Evolutionary conservation across 2,329 filamentous ascomycete genomes (phyloP).

Genomic region (Venturia aucupariae): DNA sequence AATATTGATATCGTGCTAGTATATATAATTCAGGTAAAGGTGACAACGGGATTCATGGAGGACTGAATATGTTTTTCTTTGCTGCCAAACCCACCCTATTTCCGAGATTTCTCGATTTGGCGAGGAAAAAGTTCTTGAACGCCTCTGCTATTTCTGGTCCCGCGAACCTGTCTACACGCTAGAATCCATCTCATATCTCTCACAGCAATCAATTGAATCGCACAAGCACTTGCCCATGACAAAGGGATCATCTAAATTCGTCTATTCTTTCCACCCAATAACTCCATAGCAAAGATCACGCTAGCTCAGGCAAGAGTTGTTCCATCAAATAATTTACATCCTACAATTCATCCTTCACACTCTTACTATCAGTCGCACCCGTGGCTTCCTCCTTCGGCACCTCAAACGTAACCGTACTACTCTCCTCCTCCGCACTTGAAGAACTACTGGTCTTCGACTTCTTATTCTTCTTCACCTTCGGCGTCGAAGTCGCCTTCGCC

Average conservation of each 20-base stretch:
- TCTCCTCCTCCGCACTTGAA: slow-evolving; percentile 24
- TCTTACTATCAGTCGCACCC: not conserved
- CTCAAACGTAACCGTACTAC: slow-evolving; percentile 15
- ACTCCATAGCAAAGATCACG: slow-evolving; percentile 2
- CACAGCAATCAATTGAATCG: no score
- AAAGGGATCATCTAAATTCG: not conserved
- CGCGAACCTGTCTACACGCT: no score
- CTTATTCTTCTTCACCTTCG: slow-evolving; percentile 17
- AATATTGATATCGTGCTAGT: no score
- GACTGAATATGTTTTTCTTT: no score
- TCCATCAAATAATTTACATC: not conserved
- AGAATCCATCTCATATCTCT: no score
- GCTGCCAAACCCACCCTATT: no score
- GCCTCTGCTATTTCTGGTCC: no score
- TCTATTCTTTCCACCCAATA: not conserved
- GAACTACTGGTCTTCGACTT: slow-evolving; percentile 22
- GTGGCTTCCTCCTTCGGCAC: slow-evolving; percentile 1
- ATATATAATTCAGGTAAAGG: no score
- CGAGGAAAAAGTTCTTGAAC: no score
- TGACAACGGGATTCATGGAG: no score
- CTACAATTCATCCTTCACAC: slow-evolving; percentile 11
- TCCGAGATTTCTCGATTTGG: no score
- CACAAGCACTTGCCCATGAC: no score
- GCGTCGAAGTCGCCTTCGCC: slow-evolving; percentile 25
- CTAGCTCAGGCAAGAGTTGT: not conserved